Base-by-base conservation (phyloP, 768 basidiomycete species). In the Asterophora parasitica region DNA sequence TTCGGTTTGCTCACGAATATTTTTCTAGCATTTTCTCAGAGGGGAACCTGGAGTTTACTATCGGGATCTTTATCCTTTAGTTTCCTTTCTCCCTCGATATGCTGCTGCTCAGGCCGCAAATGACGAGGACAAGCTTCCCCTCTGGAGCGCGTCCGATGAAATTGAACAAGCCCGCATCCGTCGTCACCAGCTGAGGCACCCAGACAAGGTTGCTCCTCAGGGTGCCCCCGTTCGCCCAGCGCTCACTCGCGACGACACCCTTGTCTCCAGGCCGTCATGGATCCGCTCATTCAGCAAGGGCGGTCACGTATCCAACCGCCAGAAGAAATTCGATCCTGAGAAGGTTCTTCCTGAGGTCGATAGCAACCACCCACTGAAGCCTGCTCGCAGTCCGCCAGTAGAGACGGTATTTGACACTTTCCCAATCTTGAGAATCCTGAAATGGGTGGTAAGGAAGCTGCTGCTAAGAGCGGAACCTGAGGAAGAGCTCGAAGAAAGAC, bases 11-110 rank as follows among this genome's bases (percentile, higher is more conserved):
- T 23, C 23, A 23, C 6, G 23, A 23, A 23, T 23, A 23, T 6
- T 23, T 23, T 23, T 23, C 3, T 23, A 23, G 79, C 82, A 85
- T 50, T 74, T 78, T 60, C 76, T 89, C 10, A 79, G 86, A 31
- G 79, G 75, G 6, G 87, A 88, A 60, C 64, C 72, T 11, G 85
- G 87, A 1, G 74, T 83, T 4, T 90, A 81, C 67, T 88, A 85
- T 58, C 72, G 83, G 33, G 86, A 88, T 57, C 72, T 88, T 17
- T 90, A 83, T 57, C 79, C 81, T 9, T 70, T 88, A 39, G 71
- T 88, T 45, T 79, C 75, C 55, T 80, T 81, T 66, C 73, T 87
- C 1, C 85, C 85, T 5, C 77, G 78, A 19, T 79, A 80, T 54
- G 73, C 74, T 13, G 68, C 66, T 51, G 51, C 55, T 37, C 32